Percentiles rank a stretch among this genome's conserved stretches.
These are phyloP conservation scores for Colletotrichum tropicicola DNA, from an alignment of 2,329 filamentous ascomycete genomes.

Conservation along the genomic window DNA sequence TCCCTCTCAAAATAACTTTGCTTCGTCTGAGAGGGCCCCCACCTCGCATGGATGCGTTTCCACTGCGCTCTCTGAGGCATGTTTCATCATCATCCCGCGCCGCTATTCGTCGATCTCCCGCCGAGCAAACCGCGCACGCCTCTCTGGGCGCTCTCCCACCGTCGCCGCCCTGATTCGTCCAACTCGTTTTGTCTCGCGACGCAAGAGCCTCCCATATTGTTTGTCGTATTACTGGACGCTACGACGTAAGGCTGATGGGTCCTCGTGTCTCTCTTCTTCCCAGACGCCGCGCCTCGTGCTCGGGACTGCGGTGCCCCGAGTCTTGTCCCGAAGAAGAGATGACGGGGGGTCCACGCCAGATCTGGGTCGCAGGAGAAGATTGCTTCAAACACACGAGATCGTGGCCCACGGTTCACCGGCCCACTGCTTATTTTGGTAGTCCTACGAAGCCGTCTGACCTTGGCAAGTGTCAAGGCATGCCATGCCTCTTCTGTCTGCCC, in stretches of 20 bases:
- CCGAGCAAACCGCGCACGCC: not conserved
- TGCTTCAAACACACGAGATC: conserved; percentile 2
- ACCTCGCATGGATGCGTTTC: conserved; percentile 28
- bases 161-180: conserved; percentile 6
- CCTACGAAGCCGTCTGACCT: conserved; percentile 1
- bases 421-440: conserved; percentile 22
- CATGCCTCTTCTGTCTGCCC: not conserved
- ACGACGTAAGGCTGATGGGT: conserved; percentile 1
- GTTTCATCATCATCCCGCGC: conserved; percentile 22
- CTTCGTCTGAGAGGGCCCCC: conserved; percentile 11
- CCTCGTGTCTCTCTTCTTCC: not conserved
- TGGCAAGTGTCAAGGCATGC: conserved; percentile 19
- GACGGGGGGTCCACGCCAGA: not conserved
- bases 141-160: not conserved
- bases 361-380: not conserved
- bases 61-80: conserved; percentile 23
- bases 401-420: not conserved
- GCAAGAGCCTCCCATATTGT: not conserved
- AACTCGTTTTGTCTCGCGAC: not conserved
- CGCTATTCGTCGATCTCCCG: conserved; percentile 28
- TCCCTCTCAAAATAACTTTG: conserved; percentile 9
- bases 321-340: not conserved
- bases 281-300: not conserved
- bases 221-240: not conserved
- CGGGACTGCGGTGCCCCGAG: not conserved